Evolutionary conservation across 495 filamentous ascomycete genomes (phyloP).

Genomic region (Hyaloscypha bicolor): DNA sequence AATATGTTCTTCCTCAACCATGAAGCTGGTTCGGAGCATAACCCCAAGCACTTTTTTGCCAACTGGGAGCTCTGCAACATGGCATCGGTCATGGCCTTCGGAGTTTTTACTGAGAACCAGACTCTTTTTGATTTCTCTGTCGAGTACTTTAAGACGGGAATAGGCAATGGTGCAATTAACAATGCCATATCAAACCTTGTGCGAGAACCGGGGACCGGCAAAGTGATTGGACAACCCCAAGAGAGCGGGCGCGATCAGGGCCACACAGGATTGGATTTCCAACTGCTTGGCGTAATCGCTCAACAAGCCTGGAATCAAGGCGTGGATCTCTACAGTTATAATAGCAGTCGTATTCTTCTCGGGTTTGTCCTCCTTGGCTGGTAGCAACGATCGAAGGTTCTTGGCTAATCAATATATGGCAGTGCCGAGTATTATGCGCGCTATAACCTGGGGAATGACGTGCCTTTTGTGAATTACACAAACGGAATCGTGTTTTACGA

Average conservation of each 20-base stretch:
- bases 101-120: conserved; percentile 43
- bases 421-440: conserved; percentile 46
- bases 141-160: conserved; percentile 43
- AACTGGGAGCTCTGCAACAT: conserved; percentile 52
- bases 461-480: conserved; percentile 44
- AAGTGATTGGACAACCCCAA: conserved; percentile 42
- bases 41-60: conserved; percentile 44
- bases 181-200: conserved; percentile 36
- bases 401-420: conserved; percentile 3
- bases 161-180: conserved; percentile 41
- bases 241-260: conserved; percentile 51
- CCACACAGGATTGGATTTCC: conserved; percentile 41
- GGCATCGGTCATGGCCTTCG: conserved; percentile 42
- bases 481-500: conserved; percentile 40
- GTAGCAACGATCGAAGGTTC: not conserved
- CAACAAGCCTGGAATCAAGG: conserved; percentile 48
- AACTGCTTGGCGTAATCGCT: conserved; percentile 41
- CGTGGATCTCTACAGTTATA: conserved; percentile 39
- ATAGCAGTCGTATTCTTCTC: conserved; percentile 40
- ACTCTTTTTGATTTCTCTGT: conserved; percentile 39
- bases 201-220: conserved; percentile 17
- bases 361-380: conserved; percentile 31
- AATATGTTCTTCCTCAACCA: conserved; percentile 40
- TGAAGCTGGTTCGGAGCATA: conserved; percentile 31
- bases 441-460: conserved; percentile 46